Evolutionary conservation across 2,329 filamentous ascomycete genomes (phyloP).

Genomic region (Neopestalotiopsis sp.): DNA sequence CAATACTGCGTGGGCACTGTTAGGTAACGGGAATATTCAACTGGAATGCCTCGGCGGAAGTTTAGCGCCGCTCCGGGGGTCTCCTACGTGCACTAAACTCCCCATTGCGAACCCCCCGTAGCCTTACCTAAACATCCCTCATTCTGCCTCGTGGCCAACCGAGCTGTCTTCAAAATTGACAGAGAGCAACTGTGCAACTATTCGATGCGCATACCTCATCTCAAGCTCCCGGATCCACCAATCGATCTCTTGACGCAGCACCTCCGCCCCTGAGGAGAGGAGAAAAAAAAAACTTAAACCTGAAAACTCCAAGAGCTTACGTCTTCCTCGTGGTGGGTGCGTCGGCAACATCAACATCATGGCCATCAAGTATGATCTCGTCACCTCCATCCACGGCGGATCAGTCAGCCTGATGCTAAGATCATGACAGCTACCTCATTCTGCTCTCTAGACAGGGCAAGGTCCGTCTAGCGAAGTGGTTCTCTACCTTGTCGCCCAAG

Average conservation of each 20-base stretch:
- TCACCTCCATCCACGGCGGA: constrained; percentile 7
- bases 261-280: constrained; percentile 19
- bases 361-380: constrained; percentile 55
- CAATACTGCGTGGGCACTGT: background rate
- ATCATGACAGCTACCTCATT: constrained; percentile 81
- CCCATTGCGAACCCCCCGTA: background rate
- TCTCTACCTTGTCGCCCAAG: constrained; percentile 94
- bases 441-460: constrained; percentile 98
- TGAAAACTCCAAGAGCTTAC: constrained; percentile 16
- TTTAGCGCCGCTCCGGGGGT: constrained; percentile 16
- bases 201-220: background rate
- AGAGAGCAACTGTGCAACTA: background rate
- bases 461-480: constrained; percentile 99
- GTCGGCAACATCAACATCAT: constrained; percentile 40
- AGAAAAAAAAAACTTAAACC: background rate
- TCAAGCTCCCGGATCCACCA: constrained; percentile 7
- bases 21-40: background rate
- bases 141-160: constrained; percentile 11
- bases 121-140: background rate
- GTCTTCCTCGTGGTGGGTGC: constrained; percentile 28
- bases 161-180: background rate
- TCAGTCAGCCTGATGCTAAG: constrained; percentile 24
- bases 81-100: background rate
- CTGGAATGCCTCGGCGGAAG: constrained; percentile 5
- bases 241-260: background rate